Evolutionary conservation across 176 grass and related monocot species (phyloP), one percentile per base, ranked within the genome.

Genomic region (Triticum timopheevii): DNA sequence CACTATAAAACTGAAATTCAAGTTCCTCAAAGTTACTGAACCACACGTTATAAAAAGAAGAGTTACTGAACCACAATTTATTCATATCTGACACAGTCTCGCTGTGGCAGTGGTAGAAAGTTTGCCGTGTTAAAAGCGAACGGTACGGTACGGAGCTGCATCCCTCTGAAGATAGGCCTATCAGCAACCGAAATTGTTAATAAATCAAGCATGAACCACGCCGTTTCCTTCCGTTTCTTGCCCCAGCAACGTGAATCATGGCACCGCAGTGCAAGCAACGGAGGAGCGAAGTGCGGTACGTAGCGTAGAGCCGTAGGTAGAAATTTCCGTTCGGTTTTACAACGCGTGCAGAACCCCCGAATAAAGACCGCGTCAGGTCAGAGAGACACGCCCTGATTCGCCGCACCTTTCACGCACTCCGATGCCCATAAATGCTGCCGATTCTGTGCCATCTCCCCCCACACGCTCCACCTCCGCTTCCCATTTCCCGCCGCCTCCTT

Each of bases 401-500:
- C 47, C 33, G 7, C 30, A 13, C 11, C 54, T 78, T 61, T 76
- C 86, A 78, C 86, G 47, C 86, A 62, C 49, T 69, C 86, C 80
- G 73, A 88, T 36, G 80, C 73, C 73, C 82, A 78, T 83, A 88
- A 88, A 88, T 77, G 66, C 70, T 71, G 15, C 23, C 23, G 78
- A 77, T 35, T n/a, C 52, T 12, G 30, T 30, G 7, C 49, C 69
- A 7, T 13, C 49, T 4, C 20, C 65, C 6, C 19, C 44, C 68
- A 69, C 69, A 69, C 16, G 17, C 7, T 6, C 23, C 27, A 50
- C 30, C 45, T 34, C 49, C 77, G 1, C 35, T n/a, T n/a, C 33
- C 56, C 59, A n/a, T 70, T 74, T 80, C 79, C 78, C 87, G 86
- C 68, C 73, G 45, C 64, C 44, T 31, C 81, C 62, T 59, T 65